Evolutionary conservation across 805 yeast species (phyloP).

Genomic region (Candida ipomoeae): DNA sequence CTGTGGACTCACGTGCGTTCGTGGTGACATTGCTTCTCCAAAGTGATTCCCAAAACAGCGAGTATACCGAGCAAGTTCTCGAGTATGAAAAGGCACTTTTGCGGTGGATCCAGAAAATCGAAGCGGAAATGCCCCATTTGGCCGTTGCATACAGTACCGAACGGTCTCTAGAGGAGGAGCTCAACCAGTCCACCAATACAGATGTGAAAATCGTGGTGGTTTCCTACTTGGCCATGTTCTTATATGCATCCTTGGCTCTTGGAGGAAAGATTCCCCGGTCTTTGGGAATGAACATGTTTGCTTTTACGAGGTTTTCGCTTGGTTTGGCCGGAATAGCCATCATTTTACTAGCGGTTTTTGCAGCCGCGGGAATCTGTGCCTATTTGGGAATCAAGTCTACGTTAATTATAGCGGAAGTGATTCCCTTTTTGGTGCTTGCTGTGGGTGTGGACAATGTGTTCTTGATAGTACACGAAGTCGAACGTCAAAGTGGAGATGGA

Average conservation of each 20-base stretch:
- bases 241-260: slow-evolving; percentile 80
- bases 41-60: slow-evolving; percentile 43
- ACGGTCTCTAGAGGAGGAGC: slow-evolving; percentile 76
- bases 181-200: slow-evolving; percentile 75
- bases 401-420: slow-evolving; percentile 91
- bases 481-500: slow-evolving; percentile 41
- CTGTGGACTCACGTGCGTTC: slow-evolving; percentile 64
- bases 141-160: slow-evolving; percentile 76
- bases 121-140: slow-evolving; percentile 52
- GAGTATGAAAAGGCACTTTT: slow-evolving; percentile 75
- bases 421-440: slow-evolving; percentile 88
- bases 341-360: slow-evolving; percentile 72
- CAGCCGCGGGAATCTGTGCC: slow-evolving; percentile 81
- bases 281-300: slow-evolving; percentile 27
- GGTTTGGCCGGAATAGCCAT: slow-evolving; percentile 84
- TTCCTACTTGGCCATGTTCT: slow-evolving; percentile 82
- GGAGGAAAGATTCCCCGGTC: slow-evolving; percentile 53
- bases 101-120: slow-evolving; percentile 42
- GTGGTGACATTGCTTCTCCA: slow-evolving; percentile 69
- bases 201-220: slow-evolving; percentile 66
- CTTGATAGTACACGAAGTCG: slow-evolving; percentile 75
- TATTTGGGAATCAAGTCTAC: slow-evolving; percentile 79
- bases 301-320: slow-evolving; percentile 61
- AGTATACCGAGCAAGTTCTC: slow-evolving; percentile 36
- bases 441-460: slow-evolving; percentile 96